Base-by-base conservation (phyloP, 73 alveolate genomes). In the Paramecium sonneborni region DNA sequence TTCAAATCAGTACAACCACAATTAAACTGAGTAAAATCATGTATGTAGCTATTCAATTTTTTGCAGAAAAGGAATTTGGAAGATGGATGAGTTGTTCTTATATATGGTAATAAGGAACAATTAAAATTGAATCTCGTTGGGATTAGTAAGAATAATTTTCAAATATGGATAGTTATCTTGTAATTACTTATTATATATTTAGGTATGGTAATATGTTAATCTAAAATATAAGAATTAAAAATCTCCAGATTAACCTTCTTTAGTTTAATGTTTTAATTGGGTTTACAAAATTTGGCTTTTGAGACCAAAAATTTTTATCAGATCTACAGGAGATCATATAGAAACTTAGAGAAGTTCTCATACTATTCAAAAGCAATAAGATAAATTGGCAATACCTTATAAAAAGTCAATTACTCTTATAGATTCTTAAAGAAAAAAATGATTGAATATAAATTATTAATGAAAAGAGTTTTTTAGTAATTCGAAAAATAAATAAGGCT, bases 101-200 rank as follows among this genome's bases (percentile, higher is more conserved):
- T 34, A 11, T 37, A 28, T 74, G 87, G 87, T 30, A 62, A 74
- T 74, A 23, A 74, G 58, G 58, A 37, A 74, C 87, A 15, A 37
- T n/a, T 62, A 74, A 74, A 74, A 74, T 74, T 62, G 84, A 62
- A 62, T 74, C 87, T 28, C 37, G 87, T 21, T 74, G 87, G 87
- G 87, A 37, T 0, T 24, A 74, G 32, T 74, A 74, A 37, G 87
- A 34, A n/a, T 11, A 37, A 34, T 74, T 74, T 32, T 74, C 32
- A 34, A 74, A 34, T 34, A 74, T 74, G 56, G 87, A 74, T 18
- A 35, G 58, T 20, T 37, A 3, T 74, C 44, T 74, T 11, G 87
- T 74, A 74, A 30, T 74, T n/a, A 34, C 32, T 12, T 5, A 74
- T 74, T 14, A 14, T 37, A 74, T 28, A 11, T 11, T 18, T 74